Base-by-base conservation (phyloP, 805 yeast genomes). In the Nakazawaea pomicola region DNA sequence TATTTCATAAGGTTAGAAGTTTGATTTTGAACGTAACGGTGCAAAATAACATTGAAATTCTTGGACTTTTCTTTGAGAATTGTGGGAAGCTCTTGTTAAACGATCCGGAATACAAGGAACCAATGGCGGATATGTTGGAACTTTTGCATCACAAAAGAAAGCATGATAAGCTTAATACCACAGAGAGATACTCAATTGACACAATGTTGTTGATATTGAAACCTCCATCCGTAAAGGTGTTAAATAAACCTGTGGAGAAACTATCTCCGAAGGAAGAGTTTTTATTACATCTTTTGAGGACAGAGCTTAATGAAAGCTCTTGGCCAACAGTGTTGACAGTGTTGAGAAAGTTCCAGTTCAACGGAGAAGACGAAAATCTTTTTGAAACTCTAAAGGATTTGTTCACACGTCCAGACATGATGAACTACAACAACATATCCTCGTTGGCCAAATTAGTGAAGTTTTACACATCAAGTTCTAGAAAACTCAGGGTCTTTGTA, bases 1-100 rank as follows among this genome's bases (percentile, higher is more conserved):
- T 81, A 10, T 83, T 87, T 55, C 90, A 88, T 57, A 83, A 82
- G 54, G 70, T 89, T 35, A 68, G 87, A 50, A 61, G 70, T 1
- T 61, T 86, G 48, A 73, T 83, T 2, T 52, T 76, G 41, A 72
- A 73, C 39, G 52, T 71, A 15, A 65, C 71, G 5, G 65, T 70
- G 0, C 69, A 78, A 7, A 72, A 73, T 46, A 85, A 83, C 54
- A 71, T 85, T 44, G 95, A 84, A 50, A 72, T 81, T 6, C 60
- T 89, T 42, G 68, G 78, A 8, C 70, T 80, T n/a, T 62, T 87
- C 32, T 81, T 87, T 52, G 95, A 89, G 51, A 67, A 76, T 28
- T 72, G 86, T 49, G 95, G 95, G 0, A 67, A 77, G 43, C 76
- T 79, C 44, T 64, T 89, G 37, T 55, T 83, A 33, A 63, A 74